phyloP scores from a whole-genome alignment of 805 yeast species.

The Barnettozyma populi region DNA sequence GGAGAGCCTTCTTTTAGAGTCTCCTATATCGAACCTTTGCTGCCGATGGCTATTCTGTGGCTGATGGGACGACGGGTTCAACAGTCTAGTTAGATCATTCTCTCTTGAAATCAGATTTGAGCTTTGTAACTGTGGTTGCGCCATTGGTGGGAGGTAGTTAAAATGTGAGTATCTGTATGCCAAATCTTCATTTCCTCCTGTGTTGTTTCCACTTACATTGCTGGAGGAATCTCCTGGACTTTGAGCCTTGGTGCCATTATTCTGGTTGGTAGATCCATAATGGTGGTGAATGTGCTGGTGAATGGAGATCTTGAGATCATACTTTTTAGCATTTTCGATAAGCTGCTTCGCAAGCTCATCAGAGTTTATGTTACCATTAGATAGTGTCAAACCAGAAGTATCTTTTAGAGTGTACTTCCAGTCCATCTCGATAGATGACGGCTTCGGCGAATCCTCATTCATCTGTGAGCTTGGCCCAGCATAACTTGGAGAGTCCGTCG shows the following conservation, averaged over 20 bases:
- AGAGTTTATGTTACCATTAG: constrained; percentile 46
- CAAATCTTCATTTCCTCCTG: constrained; percentile 23
- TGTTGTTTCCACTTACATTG: constrained; percentile 15
- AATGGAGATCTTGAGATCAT: constrained; percentile 56
- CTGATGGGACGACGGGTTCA: constrained; percentile 31
- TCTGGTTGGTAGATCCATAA: constrained; percentile 36
- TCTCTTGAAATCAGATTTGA: constrained; percentile 40
- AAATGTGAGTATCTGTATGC: constrained; percentile 62
- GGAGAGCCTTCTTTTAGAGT: constrained; percentile 15
- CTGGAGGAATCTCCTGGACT: constrained; percentile 24
- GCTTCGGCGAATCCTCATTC: constrained; percentile 18
- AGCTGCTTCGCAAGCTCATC: constrained; percentile 52
- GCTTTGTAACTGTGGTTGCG: constrained; percentile 64
- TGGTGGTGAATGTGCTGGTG: constrained; percentile 88
- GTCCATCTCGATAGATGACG: constrained; percentile 38
- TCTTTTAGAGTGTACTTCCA: constrained; percentile 57
- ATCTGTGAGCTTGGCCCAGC: not conserved
- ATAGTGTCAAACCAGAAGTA: constrained; percentile 39
- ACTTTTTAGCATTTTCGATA: constrained; percentile 53
- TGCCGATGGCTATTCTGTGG: constrained; percentile 10
- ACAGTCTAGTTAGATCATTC: constrained; percentile 38
- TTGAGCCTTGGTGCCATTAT: constrained; percentile 6
- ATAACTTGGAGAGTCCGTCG: constrained; percentile 6
- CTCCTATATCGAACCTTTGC: constrained; percentile 3
- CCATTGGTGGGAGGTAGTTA: constrained; percentile 69